Evolutionary conservation across 768 basidiomycete species (phyloP).

Genomic region (Tephrocybe rancida): DNA sequence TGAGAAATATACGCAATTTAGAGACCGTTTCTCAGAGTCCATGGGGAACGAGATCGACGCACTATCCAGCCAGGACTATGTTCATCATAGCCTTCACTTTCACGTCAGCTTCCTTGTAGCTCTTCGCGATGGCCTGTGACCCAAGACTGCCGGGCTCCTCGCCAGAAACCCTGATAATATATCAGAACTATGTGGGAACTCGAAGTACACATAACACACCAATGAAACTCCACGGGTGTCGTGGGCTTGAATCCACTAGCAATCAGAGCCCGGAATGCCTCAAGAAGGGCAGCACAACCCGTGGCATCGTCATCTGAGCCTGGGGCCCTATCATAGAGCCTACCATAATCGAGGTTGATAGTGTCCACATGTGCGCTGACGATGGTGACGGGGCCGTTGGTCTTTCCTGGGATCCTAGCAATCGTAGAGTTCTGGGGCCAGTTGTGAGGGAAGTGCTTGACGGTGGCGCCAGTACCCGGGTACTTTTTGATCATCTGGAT

Average conservation of each 20-base stretch:
- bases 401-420: constrained; percentile 20
- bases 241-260: constrained; percentile 40
- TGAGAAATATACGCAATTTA: constrained; percentile 33
- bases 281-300: constrained; percentile 49
- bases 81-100: constrained; percentile 45
- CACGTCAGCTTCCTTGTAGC: constrained; percentile 41
- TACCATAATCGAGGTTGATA: constrained; percentile 24
- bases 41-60: constrained; percentile 21
- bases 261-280: constrained; percentile 43
- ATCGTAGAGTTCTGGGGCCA: constrained; percentile 14
- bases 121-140: constrained; percentile 46
- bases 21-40: constrained; percentile 4
- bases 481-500: not conserved
- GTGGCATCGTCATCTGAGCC: constrained; percentile 43
- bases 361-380: constrained; percentile 32
- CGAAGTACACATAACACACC: constrained; percentile 19
- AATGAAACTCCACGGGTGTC: constrained; percentile 50
- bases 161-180: constrained; percentile 26
- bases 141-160: constrained; percentile 55
- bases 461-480: constrained; percentile 1
- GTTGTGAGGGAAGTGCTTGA: not conserved
- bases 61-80: constrained; percentile 47
- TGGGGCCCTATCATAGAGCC: constrained; percentile 30
- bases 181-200: not conserved
- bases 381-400: constrained; percentile 23